Evolutionary conservation across 75 land plant species (phyloP).

Genomic region (Sequoiadendron giganteum): DNA sequence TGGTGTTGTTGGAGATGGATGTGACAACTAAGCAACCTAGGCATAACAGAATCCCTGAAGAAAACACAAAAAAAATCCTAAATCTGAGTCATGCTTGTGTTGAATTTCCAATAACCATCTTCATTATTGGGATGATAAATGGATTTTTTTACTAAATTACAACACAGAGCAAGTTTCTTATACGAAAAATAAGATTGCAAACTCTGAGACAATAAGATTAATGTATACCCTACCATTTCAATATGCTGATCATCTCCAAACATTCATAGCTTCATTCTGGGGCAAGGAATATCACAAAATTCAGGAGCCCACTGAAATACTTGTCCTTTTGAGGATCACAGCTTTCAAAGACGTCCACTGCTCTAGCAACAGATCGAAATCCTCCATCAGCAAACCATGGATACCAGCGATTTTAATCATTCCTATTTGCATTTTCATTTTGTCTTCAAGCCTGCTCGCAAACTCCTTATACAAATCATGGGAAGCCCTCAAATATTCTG

Average conservation of each 20-base stretch:
- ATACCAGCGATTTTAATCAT: neutral
- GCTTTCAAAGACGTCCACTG: conserved; percentile 21
- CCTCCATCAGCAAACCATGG: neutral
- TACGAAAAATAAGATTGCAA: neutral
- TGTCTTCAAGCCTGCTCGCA: neutral
- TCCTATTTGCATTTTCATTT: neutral
- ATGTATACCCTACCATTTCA: conserved; percentile 34
- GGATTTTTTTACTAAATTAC: neutral
- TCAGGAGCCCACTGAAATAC: conserved; percentile 47
- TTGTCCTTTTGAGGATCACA: conserved; percentile 64
- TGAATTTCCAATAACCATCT: neutral
- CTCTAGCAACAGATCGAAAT: neutral
- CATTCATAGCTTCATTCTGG: conserved; percentile 65
- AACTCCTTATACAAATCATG: neutral
- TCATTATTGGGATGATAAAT: neutral
- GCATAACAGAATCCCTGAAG: neutral
- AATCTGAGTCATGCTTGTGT: neutral
- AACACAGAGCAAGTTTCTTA: neutral
- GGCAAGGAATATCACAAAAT: conserved; percentile 46
- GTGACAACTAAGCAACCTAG: neutral
- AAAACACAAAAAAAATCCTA: neutral
- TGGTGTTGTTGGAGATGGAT: neutral
- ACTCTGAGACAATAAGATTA: no score
- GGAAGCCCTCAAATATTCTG: neutral
- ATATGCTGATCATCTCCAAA: conserved; percentile 61